Percentiles rank a stretch among this genome's conserved stretches.
Conservation (phyloP, 257 asterid genomes). For the Nicotiana sylvestris region DNA sequence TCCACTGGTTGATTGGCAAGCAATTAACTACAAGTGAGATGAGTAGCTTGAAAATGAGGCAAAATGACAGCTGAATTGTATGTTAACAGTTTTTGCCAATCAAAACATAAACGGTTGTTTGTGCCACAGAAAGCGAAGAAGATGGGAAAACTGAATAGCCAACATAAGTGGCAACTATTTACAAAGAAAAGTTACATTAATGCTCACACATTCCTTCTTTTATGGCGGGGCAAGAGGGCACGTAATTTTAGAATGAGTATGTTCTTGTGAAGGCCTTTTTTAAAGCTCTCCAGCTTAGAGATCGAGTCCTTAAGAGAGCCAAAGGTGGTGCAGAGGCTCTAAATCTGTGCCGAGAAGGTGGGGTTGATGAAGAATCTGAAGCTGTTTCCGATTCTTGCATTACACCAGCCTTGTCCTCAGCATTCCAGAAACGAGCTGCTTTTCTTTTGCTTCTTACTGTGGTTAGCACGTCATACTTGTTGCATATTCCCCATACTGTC, state of each 20-base stretch:
- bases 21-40: background rate
- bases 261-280: slow-evolving; percentile 59
- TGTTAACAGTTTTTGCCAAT: background rate
- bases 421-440: slow-evolving; percentile 64
- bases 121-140: background rate
- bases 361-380: slow-evolving; percentile 26
- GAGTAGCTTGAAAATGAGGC: background rate
- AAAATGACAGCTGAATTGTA: background rate
- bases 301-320: slow-evolving; percentile 41
- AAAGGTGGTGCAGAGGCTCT: slow-evolving; percentile 23
- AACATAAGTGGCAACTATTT: background rate
- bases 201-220: background rate
- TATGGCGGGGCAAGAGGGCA: background rate
- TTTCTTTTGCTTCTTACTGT: slow-evolving; percentile 51
- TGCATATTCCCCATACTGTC: slow-evolving; percentile 90
- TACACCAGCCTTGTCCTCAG: slow-evolving; percentile 23
- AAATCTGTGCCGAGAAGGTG: slow-evolving; percentile 14
- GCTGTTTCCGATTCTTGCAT: slow-evolving; percentile 13
- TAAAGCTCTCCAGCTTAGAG: slow-evolving; percentile 47
- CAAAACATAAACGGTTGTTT: background rate
- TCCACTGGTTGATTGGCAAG: background rate
- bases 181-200: background rate
- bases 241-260: slow-evolving; percentile 35
- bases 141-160: background rate
- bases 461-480: slow-evolving; percentile 51